phyloP scores from a whole-genome alignment of 140 eudicot genomes.

The Cichorium intybus region DNA sequence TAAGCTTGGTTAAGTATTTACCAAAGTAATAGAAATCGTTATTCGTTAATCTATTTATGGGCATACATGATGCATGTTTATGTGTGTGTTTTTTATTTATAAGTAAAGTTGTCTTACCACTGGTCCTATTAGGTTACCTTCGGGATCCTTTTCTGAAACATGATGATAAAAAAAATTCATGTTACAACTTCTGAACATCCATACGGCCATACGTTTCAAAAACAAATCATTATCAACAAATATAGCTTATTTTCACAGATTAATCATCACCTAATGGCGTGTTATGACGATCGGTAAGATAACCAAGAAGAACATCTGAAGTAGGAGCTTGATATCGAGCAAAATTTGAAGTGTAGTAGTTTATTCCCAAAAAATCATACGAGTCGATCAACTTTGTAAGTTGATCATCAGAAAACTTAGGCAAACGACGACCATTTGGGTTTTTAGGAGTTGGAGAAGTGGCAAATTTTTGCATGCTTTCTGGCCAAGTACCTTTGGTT shows the following conservation, averaged over 20 bases:
- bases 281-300: constrained; percentile 15
- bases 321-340: not conserved
- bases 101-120: not conserved
- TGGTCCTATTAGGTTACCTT: not conserved
- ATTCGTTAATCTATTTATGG: too few relatives aligned
- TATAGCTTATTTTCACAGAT: not conserved
- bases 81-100: too few relatives aligned
- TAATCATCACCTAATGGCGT: not conserved
- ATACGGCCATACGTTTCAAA: too few relatives aligned
- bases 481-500: constrained; percentile 25
- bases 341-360: constrained; percentile 28
- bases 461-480: constrained; percentile 9
- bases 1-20: too few relatives aligned
- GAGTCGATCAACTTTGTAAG: constrained; percentile 24
- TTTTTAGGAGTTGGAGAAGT: not conserved
- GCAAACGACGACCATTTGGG: constrained; percentile 21
- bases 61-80: too few relatives aligned
- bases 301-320: constrained; percentile 7
- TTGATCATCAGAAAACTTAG: not conserved
- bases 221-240: too few relatives aligned
- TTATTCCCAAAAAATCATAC: constrained; percentile 35
- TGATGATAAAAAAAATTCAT: not conserved
- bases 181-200: too few relatives aligned
- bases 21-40: too few relatives aligned
- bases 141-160: constrained; percentile 5